Evolutionary conservation across 805 yeast species (phyloP).

Genomic region (Deakozyma indianensis): DNA sequence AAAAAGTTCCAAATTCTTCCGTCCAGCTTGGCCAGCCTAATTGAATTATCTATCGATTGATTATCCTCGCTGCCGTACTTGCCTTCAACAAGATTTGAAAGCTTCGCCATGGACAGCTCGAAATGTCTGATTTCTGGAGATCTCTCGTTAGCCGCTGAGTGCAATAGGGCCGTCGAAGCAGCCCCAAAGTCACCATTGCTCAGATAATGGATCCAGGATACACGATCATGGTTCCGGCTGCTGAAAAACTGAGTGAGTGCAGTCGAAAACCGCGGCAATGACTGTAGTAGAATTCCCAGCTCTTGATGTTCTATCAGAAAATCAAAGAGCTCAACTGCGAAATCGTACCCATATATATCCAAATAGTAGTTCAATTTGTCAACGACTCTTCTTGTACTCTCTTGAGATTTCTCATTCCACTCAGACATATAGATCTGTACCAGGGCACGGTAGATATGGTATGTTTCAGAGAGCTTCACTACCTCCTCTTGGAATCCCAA

Average conservation of each 20-base stretch:
- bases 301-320: slow-evolving; percentile 41
- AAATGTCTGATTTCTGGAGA: slow-evolving; percentile 27
- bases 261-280: slow-evolving; percentile 37
- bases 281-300: slow-evolving; percentile 37
- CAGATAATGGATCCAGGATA: slow-evolving; percentile 63
- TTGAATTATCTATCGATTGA: neutral
- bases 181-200: slow-evolving; percentile 32
- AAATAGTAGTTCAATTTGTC: slow-evolving; percentile 29
- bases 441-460: slow-evolving; percentile 49
- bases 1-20: neutral
- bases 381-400: slow-evolving; percentile 1
- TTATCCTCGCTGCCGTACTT: neutral
- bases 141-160: slow-evolving; percentile 14
- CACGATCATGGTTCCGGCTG: slow-evolving; percentile 21
- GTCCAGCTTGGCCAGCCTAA: neutral
- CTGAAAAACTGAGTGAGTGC: slow-evolving; percentile 39
- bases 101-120: slow-evolving; percentile 50
- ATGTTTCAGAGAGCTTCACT: slow-evolving; percentile 45
- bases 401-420: slow-evolving; percentile 11
- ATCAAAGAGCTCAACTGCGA: slow-evolving; percentile 51
- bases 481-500: slow-evolving; percentile 40
- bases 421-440: slow-evolving; percentile 36
- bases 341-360: slow-evolving; percentile 46
- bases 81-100: slow-evolving; percentile 34
- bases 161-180: slow-evolving; percentile 36